Base-by-base conservation (phyloP, 2,329 filamentous ascomycete species). In the Colletotrichum sp. region DNA sequence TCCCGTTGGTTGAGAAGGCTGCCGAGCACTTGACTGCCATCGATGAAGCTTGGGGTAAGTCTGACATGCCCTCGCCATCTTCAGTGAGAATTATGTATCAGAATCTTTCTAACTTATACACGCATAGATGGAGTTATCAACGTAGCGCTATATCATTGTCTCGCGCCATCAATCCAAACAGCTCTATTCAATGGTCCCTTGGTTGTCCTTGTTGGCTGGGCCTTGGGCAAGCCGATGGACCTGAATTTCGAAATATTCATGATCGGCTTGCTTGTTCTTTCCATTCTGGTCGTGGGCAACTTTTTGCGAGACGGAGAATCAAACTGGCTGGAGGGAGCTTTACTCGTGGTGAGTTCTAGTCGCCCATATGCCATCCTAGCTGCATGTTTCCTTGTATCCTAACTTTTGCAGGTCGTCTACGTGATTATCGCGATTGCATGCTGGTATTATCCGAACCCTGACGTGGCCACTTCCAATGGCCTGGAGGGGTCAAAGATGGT, bases 191-290 rank as follows among this genome's bases (percentile, higher is more conserved):
- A 95, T 81, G 93, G 92, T 0, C 94, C 94, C 2, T 87, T 95
- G 4, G 92, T 94, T 12, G 91, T 95, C 28, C 86, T 95, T 30
- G 90, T 95, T 30, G 93, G 92, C 10, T 95, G 94, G 94, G 90
- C 91, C 8, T 84, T 94, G 18, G 86, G 85, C 48, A 92, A 92
- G 79, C 81, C 88, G 2, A 92, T 96, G 90, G 91, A 92, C 76
- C 86, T 95, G 69, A 92, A 94, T 79, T 95, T 96, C 80, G 93
- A 95, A 79, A 90, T 94, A 18, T 96, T 96, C 85, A 94, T 94
- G 86, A 89, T 94, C n/a, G 90, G 93, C 18, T 86, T 94, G 7
- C 85, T 96, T 1, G 92, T 96, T n/a, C 86, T 96, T 36, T 92
- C 93, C 3, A 94, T 95, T 73, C 84, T 96, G 16, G 93, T 94